Evolutionary conservation across 768 basidiomycete species (phyloP).

Genomic region (Lepiota subincarnata): DNA sequence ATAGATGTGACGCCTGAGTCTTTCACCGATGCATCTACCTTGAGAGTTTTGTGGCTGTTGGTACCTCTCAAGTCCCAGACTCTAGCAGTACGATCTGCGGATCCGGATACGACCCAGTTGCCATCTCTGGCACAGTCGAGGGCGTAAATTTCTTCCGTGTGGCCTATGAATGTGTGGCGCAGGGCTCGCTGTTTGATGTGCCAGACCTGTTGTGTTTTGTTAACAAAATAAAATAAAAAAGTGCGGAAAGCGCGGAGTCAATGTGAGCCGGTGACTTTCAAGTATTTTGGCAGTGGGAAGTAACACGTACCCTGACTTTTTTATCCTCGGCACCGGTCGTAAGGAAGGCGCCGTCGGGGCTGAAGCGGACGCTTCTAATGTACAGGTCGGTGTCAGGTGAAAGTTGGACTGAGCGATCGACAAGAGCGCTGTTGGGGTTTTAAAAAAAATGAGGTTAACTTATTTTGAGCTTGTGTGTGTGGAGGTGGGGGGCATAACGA

Average conservation of each 20-base stretch:
- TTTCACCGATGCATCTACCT: conserved; percentile 42
- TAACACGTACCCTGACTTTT: conserved; percentile 69
- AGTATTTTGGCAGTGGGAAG: conserved; percentile 22
- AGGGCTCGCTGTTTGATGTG: conserved; percentile 81
- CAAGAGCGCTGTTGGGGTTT: conserved; percentile 3
- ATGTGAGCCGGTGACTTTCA: conserved; percentile 46
- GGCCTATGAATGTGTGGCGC: conserved; percentile 79
- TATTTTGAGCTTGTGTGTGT: neutral
- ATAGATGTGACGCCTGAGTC: conserved; percentile 74
- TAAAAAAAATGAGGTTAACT: neutral
- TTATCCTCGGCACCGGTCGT: conserved; percentile 97
- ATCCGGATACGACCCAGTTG: conserved; percentile 82
- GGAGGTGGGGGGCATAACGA: neutral
- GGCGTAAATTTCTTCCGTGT: conserved; percentile 91
- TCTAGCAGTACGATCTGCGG: conserved; percentile 59
- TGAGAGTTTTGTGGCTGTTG: conserved; percentile 38
- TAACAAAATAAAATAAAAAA: too few species aligned
- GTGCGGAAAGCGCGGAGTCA: conserved; percentile 30
- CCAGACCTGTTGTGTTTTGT: conserved; percentile 76
- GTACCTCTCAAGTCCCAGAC: conserved; percentile 41
- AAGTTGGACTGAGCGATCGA: conserved; percentile 20
- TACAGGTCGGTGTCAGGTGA: conserved; percentile 32
- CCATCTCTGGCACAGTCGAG: conserved; percentile 90
- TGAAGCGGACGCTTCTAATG: conserved; percentile 75
- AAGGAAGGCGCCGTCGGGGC: conserved; percentile 86